Evolutionary conservation across 2,329 filamentous ascomycete species (phyloP), one percentile per base, ranked within the genome.

Genomic region (Ilyonectria robusta): DNA sequence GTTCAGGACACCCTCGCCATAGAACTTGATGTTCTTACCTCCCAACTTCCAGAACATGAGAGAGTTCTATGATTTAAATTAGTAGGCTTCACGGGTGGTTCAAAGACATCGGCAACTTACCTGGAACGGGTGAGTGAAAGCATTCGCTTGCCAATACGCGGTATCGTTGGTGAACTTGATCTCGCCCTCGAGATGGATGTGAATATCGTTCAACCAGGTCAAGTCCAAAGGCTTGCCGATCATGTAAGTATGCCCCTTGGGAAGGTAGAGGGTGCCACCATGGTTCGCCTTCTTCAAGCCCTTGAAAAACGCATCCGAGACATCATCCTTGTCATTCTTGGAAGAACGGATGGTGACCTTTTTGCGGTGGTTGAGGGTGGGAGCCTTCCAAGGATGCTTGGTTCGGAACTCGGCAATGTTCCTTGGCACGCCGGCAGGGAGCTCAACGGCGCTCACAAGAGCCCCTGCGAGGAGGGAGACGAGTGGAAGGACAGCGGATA

Each of bases 161-260:
- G 70, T 72, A 13, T 75, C 71, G 9, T 75, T 75, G 50, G 72
- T 75, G 31, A 75, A 75, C 63, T 75, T 74, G 44, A 75, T 75
- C 62, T 75, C 72, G 19, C 72, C 72, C 19, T 75, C 72, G 13
- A 75, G 61, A n/a, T 75, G 66, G 23, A 75, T 66, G 19, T 75
- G 72, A n/a, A 75, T 50, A 29, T 75, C 65, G n/a, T 73, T 51
- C 19, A 75, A 50, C 55, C 66, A 74, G 4, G 72, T 75, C 6
- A 75, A 50, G 21, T 75, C 72, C 23, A 75, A 56, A 4, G 72
- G 69, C 56, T 75, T 75, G 40, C 72, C 72, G 48, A 75, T 75
- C 29, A 75, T 63, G 57, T 70, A 75, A 2, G 67, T 75, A 21
- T 73, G 61, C 1, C 72, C 72, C 46, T 75, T 63, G 9, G 71